Evolutionary conservation across 768 basidiomycete species (phyloP).

Genomic region (Russula ochroleuca): DNA sequence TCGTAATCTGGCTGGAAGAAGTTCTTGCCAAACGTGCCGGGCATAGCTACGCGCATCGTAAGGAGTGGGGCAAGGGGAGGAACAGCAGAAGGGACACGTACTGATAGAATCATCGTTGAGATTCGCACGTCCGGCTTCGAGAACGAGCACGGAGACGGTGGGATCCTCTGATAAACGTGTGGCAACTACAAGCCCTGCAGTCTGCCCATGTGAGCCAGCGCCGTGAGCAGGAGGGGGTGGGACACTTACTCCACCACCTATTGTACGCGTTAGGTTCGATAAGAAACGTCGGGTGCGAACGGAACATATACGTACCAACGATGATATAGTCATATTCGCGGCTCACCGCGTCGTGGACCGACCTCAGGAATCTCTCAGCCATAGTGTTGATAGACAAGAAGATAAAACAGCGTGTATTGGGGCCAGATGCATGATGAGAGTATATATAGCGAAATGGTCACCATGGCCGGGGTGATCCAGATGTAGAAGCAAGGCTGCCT

Average conservation of each 20-base stretch:
- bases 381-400: not conserved
- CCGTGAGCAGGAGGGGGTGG: not conserved
- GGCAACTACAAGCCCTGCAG: slow-evolving; percentile 25
- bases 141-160: slow-evolving; percentile 27
- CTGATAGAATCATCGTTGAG: slow-evolving; percentile 24
- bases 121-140: slow-evolving; percentile 30
- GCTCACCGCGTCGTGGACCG: not conserved
- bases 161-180: slow-evolving; percentile 31
- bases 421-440: not conserved
- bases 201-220: not conserved
- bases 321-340: slow-evolving; percentile 12
- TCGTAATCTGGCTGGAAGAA: slow-evolving; percentile 26
- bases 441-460: not conserved
- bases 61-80: not conserved
- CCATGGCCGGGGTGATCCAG: not conserved
- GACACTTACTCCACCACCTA: slow-evolving; percentile 1
- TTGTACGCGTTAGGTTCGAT: too few species aligned
- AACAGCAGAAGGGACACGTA: not conserved
- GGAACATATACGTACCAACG: not conserved
- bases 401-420: not conserved
- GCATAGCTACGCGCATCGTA: not conserved
- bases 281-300: not conserved
- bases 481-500: too few species aligned
- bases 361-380: slow-evolving; percentile 10
- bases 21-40: slow-evolving; percentile 22